phyloP scores from a whole-genome alignment of 2,329 filamentous ascomycete genomes.

The Fusarium cicatricum region DNA sequence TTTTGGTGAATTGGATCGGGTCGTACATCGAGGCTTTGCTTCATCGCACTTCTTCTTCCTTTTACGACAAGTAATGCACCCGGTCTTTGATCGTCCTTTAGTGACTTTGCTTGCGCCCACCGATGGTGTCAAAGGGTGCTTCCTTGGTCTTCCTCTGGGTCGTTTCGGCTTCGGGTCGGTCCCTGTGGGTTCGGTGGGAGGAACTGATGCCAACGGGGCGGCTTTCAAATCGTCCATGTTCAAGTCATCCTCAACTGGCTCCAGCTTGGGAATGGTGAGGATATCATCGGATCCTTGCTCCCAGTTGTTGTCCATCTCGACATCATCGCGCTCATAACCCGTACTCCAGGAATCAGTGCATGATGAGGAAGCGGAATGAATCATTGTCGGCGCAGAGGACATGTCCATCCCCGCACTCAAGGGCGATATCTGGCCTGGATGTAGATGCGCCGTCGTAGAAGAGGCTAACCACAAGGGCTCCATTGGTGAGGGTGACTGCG shows the following conservation, averaged over 20 bases:
- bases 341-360: conserved; percentile 56
- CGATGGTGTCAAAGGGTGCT: conserved; percentile 73
- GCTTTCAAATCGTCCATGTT: conserved; percentile 61
- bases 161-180: conserved; percentile 61
- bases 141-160: conserved; percentile 82
- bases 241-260: conserved; percentile 65
- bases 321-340: conserved; percentile 50
- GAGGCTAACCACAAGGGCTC: conserved; percentile 43
- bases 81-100: conserved; percentile 78
- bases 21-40: conserved; percentile 69
- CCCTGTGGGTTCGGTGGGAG: conserved; percentile 30
- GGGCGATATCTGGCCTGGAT: conserved; percentile 61
- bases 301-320: conserved; percentile 56
- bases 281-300: conserved; percentile 57
- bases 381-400: conserved; percentile 52
- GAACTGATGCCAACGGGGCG: conserved; percentile 41
- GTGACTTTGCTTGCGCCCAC: conserved; percentile 71
- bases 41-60: conserved; percentile 79
- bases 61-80: conserved; percentile 72
- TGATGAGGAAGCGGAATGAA: conserved; percentile 57
- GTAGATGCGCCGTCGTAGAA: conserved; percentile 43
- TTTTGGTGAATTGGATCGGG: background rate
- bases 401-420: conserved; percentile 60
- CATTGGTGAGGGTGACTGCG: conserved; percentile 46
- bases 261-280: conserved; percentile 61